Evolutionary conservation across 108 stramenopile genomes (phyloP).

Genomic region (Cyclotella cryptica): DNA sequence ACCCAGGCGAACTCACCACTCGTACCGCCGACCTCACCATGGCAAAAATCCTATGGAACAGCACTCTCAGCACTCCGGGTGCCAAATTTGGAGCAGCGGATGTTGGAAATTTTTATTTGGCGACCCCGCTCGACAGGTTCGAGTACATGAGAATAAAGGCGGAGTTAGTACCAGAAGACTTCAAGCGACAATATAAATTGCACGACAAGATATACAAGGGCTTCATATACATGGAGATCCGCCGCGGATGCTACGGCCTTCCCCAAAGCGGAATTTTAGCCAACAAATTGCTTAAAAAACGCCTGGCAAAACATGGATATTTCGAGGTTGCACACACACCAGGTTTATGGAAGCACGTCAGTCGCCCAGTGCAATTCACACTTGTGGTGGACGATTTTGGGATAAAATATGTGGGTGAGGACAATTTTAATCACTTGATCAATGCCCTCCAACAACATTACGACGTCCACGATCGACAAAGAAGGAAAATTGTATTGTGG

Average conservation of each 20-base stretch:
- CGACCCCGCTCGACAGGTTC: conserved; percentile 43
- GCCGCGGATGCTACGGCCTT: conserved; percentile 24
- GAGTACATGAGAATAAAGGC: conserved; percentile 18
- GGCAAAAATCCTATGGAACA: conserved; percentile 13
- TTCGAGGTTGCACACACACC: too few species aligned
- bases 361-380: too few species aligned
- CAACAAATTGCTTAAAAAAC: too few species aligned
- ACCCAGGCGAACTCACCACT: conserved; percentile 19
- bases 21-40: neutral
- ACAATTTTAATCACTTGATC: too few species aligned
- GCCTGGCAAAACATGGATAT: too few species aligned
- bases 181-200: conserved; percentile 44
- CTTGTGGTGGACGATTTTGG: too few species aligned
- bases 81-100: neutral
- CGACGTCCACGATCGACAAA: too few species aligned
- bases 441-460: too few species aligned
- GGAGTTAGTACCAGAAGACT: conserved; percentile 20
- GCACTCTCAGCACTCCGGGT: conserved; percentile 39
- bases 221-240: conserved; percentile 36
- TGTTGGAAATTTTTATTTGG: conserved; percentile 42
- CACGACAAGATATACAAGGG: conserved; percentile 11
- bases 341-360: too few species aligned
- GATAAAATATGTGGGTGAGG: too few species aligned
- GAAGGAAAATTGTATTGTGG: too few species aligned
- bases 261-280: neutral